phyloP scores from a whole-genome alignment of 805 yeast genomes.

The Wilhelminamyces savonicus region DNA sequence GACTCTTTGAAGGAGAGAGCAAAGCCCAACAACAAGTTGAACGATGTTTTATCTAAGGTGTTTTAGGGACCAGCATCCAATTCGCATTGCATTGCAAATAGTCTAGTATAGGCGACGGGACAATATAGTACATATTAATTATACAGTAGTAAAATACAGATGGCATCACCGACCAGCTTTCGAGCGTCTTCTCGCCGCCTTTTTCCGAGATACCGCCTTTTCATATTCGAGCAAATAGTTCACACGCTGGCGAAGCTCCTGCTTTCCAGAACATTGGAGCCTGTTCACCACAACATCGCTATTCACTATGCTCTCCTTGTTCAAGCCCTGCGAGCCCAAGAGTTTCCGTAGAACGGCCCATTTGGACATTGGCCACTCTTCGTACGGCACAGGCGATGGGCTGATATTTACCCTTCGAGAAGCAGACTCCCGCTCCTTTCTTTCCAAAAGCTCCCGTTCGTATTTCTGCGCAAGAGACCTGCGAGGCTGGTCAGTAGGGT shows the following conservation, averaged over 20 bases:
- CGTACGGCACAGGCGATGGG: background rate
- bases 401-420: background rate
- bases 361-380: constrained; percentile 23
- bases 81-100: too few relatives aligned
- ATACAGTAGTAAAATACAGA: too few relatives aligned
- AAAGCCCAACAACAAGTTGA: constrained; percentile 33
- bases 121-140: too few relatives aligned
- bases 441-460: constrained; percentile 10
- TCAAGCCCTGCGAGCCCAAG: constrained; percentile 19
- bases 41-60: constrained; percentile 47
- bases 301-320: constrained; percentile 19
- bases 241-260: constrained; percentile 27
- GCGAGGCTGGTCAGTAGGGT: constrained; percentile 14
- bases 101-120: too few relatives aligned
- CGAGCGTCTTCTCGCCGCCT: too few relatives aligned
- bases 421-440: constrained; percentile 1
- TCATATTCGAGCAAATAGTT: constrained; percentile 13
- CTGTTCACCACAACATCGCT: constrained; percentile 19
- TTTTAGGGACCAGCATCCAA: constrained; percentile 22
- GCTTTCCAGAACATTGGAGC: constrained; percentile 18
- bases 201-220: background rate
- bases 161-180: too few relatives aligned
- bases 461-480: too few relatives aligned
- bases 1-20: constrained; percentile 36
- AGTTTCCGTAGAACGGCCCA: constrained; percentile 29